These are phyloP conservation scores for Dendrobium chrysotoxum DNA, from an alignment of 106 monocot genomes.

Conservation along the genomic window DNA sequence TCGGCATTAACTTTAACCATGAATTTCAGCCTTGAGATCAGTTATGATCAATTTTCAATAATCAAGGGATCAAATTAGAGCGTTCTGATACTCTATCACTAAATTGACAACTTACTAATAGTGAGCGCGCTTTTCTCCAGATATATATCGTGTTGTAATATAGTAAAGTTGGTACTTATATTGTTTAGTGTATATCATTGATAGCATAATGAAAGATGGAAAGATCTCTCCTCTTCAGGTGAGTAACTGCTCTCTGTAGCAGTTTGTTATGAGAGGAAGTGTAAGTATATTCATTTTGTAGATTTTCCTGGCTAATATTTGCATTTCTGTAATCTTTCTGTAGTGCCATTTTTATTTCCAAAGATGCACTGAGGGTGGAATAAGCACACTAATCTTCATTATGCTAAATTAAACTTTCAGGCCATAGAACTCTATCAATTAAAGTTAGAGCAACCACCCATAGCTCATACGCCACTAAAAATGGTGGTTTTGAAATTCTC, in stretches of 20 bases:
- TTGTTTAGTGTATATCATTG: background rate
- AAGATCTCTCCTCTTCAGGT: background rate
- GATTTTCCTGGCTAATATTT: background rate
- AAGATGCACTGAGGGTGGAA: background rate
- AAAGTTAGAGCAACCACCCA: background rate
- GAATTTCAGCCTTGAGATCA: too few relatives aligned
- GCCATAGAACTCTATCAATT: background rate
- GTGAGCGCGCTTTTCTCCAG: too few relatives aligned
- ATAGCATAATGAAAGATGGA: background rate
- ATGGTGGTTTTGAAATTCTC: background rate
- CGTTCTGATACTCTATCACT: too few relatives aligned
- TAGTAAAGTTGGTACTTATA: background rate
- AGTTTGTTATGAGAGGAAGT: background rate
- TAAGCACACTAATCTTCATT: background rate
- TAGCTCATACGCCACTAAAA: background rate
- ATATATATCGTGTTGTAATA: background rate
- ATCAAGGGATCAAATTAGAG: too few relatives aligned
- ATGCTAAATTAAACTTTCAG: background rate
- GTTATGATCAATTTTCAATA: too few relatives aligned
- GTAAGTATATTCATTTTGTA: background rate
- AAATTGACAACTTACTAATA: too few relatives aligned
- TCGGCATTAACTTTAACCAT: too few relatives aligned
- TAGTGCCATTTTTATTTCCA: background rate
- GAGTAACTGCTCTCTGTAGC: background rate
- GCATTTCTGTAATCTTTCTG: background rate